Evolutionary conservation across 768 basidiomycete genomes (phyloP), one percentile per base, ranked within the genome.

Genomic region (Clitopilus hobsonii): DNA sequence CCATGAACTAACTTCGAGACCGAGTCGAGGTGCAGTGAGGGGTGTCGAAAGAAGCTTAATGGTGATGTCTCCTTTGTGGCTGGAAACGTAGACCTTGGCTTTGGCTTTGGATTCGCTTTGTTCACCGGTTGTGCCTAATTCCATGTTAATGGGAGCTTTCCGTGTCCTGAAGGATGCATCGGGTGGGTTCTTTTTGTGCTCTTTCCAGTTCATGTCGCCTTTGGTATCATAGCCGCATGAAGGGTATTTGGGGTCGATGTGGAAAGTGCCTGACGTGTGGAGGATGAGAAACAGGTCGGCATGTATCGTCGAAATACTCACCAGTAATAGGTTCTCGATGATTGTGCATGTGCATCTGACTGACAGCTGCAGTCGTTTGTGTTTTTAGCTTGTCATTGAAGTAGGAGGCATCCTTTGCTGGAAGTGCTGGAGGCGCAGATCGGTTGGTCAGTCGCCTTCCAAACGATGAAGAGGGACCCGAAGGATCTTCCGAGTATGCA

Each of bases 141-240:
- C 65, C 28, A 81, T 51, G 5, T 64, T 64, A 49, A 78, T 74
- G 22, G 64, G 57, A 6, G 73, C 78, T 36, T 71, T 68, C 30
- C 72, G 73, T 50, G 78, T 71, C 16, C 66, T 73, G 60, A 79
- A 76, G 38, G 73, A 76, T 10, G 73, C 74, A 58, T 75, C 68
- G 6, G 71, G 68, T 22, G 63, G 58, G 30, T 62, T 65, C 11
- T 67, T 65, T 38, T 67, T 69, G 53, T 60, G 56, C 36, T 62
- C 56, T 49, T 66, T 71, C 4, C 18, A 18, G 41, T 11, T 45
- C 16, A 5, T 23, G 54, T 56, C 60, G 47, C 60, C 55, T 38
- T 61, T 65, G n/a, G 54, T 25, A 30, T 58, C 45, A 28, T 56
- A 50, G 14, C 69, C 66, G 16, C 67, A 59, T 23, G 67, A 63